phyloP scores from a whole-genome alignment of 306 rosid species.

The Lathyrus tuberosus region DNA sequence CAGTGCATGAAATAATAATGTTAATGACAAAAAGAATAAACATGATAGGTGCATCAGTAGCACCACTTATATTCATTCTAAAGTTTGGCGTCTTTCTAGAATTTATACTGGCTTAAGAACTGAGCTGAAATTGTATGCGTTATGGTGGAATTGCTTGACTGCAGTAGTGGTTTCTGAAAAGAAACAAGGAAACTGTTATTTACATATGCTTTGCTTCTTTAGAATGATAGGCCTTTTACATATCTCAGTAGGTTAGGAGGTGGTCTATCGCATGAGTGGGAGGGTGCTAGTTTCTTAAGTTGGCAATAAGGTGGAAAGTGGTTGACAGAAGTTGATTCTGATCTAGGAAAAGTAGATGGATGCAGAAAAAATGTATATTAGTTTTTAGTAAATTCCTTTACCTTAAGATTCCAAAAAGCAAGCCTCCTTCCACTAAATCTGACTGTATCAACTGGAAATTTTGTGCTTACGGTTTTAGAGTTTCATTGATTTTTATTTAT shows the following conservation, averaged over 20 bases:
- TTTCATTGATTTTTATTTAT: conserved; percentile 10
- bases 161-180: too few species aligned
- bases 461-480: conserved; percentile 4
- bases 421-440: conserved; percentile 4
- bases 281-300: not conserved
- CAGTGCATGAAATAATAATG: not conserved
- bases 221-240: conserved; percentile 8
- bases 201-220: conserved; percentile 15
- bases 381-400: not conserved
- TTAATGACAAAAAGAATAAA: not conserved
- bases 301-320: not conserved
- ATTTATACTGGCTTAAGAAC: conserved; percentile 4
- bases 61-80: not conserved
- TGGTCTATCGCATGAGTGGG: conserved; percentile 15
- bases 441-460: conserved; percentile 16
- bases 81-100: not conserved
- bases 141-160: not conserved
- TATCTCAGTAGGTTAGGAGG: conserved; percentile 29
- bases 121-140: not conserved
- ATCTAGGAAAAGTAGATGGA: not conserved
- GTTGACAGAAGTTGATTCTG: conserved; percentile 26
- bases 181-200: not conserved
- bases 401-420: conserved; percentile 19
- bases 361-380: not conserved
- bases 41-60: not conserved